Base-by-base conservation (phyloP, 1,284 basidiomycete species). In the Moesziomyces parantarcticus region DNA sequence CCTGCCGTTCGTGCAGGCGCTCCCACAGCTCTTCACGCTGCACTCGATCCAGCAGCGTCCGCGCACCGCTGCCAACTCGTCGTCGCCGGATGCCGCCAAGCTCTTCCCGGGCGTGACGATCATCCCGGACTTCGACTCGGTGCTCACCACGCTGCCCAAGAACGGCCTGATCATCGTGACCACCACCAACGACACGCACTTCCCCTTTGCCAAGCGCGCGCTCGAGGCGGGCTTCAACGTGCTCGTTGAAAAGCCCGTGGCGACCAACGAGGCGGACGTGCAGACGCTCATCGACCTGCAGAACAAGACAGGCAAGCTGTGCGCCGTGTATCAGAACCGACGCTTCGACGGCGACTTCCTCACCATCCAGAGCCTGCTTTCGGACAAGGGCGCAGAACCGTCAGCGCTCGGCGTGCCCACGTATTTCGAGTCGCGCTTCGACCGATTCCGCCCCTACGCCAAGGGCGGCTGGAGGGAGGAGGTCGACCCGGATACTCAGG, bases 401-500 rank as follows among this genome's bases (percentile, higher is more conserved):
- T 76, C 76, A 8, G 72, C 79, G 3, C 50, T 83, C 23, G 81
- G 81, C 20, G 58, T 76, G 10, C 80, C 79, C 2, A 77, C 71
- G 5, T 79, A 65, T 63, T 76, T 79, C 34, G 80, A 82, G 45
- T 78, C 76, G 10, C 69, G 78, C 18, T 82, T 82, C 44, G 82
- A 83, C 58, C 67, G 82, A 0, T 83, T 77, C 73, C 69, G 82
- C 0, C 81, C 80, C 13, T 67, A 74, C 22, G 66, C 75, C 25
- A 81, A 81, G 58, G 80, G 82, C 1, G 80, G 82, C 13, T 82
- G 80, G 82, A 62, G 80, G 25, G 82, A 83, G 46, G 72, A 77
- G 26, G 75, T 73, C 5, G 76, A 79, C 34, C 75, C 77, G 2
- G 71, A 73, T 29, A 57, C 58, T 8, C 65, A 81, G 39, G 80